Percentiles rank a stretch among this genome's conserved stretches.
phyloP scores from a whole-genome alignment of 1,139 yeast genomes.

The Ogataea hybrid region DNA sequence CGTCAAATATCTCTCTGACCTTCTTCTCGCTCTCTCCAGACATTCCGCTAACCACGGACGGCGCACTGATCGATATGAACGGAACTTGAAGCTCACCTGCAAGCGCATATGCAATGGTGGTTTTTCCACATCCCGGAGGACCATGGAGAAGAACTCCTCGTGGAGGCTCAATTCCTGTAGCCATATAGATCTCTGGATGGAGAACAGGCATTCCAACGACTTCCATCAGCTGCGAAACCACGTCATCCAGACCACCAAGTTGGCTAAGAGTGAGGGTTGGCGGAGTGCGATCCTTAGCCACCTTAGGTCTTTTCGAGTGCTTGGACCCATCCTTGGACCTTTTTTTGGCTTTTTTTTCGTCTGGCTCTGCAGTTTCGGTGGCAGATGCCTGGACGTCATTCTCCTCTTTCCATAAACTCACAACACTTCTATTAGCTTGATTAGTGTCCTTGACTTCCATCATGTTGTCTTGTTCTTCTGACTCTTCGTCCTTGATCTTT shows the following conservation, averaged over 20 bases:
- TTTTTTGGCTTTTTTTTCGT: constrained; percentile 33
- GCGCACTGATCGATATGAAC: constrained; percentile 88
- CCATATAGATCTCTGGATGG: constrained; percentile 85
- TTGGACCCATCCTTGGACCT: constrained; percentile 33
- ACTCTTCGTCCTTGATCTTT: constrained; percentile 40
- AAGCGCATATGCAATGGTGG: constrained; percentile 91
- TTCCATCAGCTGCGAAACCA: constrained; percentile 83
- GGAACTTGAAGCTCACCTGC: constrained; percentile 96
- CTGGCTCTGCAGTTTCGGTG: constrained; percentile 13
- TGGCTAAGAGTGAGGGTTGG: constrained; percentile 67
- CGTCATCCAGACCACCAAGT: constrained; percentile 86
- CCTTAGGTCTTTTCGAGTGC: constrained; percentile 40
- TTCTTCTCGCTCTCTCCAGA: constrained; percentile 97
- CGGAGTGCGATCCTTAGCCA: constrained; percentile 60
- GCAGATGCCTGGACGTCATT: constrained; percentile 27
- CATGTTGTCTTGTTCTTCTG: constrained; percentile 43
- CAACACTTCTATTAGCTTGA: constrained; percentile 72
- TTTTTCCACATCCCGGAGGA: constrained; percentile 99
- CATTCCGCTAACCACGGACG: constrained; percentile 98
- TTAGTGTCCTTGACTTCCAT: constrained; percentile 65
- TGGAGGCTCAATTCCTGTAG: constrained; percentile 97
- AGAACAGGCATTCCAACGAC: constrained; percentile 86
- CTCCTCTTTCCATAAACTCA: constrained; percentile 58
- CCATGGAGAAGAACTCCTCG: constrained; percentile 94
- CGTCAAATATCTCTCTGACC: constrained; percentile 87